Percentiles rank a stretch among this genome's conserved stretches.
Evolutionary conservation across 768 basidiomycete species (phyloP).

Genomic region (Fomitopsis pulvina): DNA sequence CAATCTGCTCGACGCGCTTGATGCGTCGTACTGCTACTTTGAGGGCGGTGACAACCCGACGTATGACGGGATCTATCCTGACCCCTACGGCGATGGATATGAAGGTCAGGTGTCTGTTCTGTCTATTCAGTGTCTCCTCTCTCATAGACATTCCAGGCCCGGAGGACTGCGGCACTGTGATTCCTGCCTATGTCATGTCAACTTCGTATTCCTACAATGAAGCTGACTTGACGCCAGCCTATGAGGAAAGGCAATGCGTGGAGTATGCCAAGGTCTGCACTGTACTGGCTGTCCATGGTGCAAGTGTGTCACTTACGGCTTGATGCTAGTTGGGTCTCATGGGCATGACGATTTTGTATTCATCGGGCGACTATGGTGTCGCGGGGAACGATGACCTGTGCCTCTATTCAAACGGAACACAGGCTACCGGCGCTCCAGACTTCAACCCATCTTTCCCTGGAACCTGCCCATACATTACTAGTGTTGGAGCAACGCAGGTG

Average conservation of each 20-base stretch:
- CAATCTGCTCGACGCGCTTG: constrained; percentile 40
- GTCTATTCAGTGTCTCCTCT: too few species aligned
- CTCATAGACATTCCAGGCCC: constrained; percentile 4
- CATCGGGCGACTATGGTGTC: constrained; percentile 41
- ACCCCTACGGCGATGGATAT: constrained; percentile 31
- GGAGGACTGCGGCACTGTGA: constrained; percentile 27
- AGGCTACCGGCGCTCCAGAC: neutral
- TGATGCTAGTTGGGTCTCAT: constrained; percentile 23
- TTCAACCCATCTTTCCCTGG: constrained; percentile 16
- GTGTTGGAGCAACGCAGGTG: constrained; percentile 32
- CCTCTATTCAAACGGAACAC: constrained; percentile 23
- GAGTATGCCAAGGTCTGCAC: constrained; percentile 32
- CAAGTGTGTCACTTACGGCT: neutral
- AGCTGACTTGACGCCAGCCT: constrained; percentile 23
- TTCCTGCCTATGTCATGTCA: constrained; percentile 30
- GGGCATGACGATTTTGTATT: constrained; percentile 34
- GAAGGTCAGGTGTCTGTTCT: constrained; percentile 31
- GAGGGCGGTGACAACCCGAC: constrained; percentile 38
- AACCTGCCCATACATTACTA: constrained; percentile 35
- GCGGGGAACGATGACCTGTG: constrained; percentile 29
- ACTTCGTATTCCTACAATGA: constrained; percentile 33
- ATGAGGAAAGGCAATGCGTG: constrained; percentile 31
- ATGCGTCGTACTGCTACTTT: constrained; percentile 36
- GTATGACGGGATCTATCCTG: constrained; percentile 36
- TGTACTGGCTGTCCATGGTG: too few species aligned